phyloP scores from a whole-genome alignment of 1,284 basidiomycete genomes.

The Gomphus bonarii region DNA sequence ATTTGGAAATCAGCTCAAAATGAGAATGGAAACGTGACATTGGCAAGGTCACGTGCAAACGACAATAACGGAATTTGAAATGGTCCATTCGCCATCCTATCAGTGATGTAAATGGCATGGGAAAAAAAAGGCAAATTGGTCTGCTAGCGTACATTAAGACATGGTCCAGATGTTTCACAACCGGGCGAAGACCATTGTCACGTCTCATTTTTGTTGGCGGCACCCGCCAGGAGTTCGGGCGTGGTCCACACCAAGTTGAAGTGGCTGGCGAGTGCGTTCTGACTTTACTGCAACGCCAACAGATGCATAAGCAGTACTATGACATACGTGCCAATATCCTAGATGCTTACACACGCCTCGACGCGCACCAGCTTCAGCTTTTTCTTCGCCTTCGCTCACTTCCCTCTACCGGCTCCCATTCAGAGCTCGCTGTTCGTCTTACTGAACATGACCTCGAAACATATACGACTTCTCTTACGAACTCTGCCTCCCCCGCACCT shows the following conservation, averaged over 20 bases:
- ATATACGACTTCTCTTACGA: slow-evolving; percentile 28
- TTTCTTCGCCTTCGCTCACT: slow-evolving; percentile 64
- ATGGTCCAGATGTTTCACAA: too few species aligned
- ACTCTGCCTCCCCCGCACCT: slow-evolving; percentile 14
- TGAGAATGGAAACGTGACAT: too few species aligned
- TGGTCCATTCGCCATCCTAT: too few species aligned
- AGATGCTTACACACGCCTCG: slow-evolving; percentile 58
- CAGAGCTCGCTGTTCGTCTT: slow-evolving; percentile 55
- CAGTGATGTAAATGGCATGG: too few species aligned
- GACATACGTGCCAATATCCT: slow-evolving; percentile 8
- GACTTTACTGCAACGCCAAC: neutral
- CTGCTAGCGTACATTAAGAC: too few species aligned
- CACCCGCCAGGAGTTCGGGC: neutral
- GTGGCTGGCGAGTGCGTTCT: neutral
- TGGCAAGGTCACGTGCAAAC: too few species aligned
- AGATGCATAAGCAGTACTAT: slow-evolving; percentile 2
- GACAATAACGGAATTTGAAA: too few species aligned
- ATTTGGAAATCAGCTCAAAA: too few species aligned
- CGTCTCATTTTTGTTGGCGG: too few species aligned
- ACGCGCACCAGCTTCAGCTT: slow-evolving; percentile 54
- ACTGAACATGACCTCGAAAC: slow-evolving; percentile 61
- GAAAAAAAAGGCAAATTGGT: too few species aligned
- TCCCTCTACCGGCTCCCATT: slow-evolving; percentile 45
- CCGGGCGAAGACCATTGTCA: too few species aligned
- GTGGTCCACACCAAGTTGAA: neutral